Percentiles rank a stretch among this genome's conserved stretches.
Evolutionary conservation across 345 rosid species (phyloP).

Genomic region (Hibiscus tridactylites): DNA sequence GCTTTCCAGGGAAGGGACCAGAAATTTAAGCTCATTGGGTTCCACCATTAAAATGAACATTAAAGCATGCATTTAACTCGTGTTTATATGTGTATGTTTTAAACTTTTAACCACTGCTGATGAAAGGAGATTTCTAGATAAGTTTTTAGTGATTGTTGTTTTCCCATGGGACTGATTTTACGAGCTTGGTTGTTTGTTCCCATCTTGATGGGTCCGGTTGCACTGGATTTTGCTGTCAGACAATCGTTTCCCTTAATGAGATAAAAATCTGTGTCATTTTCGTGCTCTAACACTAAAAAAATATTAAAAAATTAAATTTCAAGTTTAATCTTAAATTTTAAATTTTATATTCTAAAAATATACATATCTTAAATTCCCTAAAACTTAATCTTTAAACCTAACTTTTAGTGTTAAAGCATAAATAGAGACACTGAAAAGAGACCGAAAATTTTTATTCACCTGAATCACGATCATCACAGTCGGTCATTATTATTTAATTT

Average conservation of each 20-base stretch:
- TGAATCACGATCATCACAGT: not conserved
- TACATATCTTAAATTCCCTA: too few species aligned
- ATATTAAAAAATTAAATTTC: too few species aligned
- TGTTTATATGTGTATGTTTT: not conserved
- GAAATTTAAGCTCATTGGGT: not conserved
- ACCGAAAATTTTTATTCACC: too few species aligned
- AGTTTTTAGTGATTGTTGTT: not conserved
- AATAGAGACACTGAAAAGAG: too few species aligned
- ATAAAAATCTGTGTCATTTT: too few species aligned
- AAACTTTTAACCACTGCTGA: not conserved
- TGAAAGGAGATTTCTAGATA: not conserved
- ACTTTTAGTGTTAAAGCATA: too few species aligned
- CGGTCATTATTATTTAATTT: not conserved
- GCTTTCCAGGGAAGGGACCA: not conserved
- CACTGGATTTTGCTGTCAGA: not conserved
- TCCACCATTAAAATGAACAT: not conserved
- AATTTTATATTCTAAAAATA: too few species aligned
- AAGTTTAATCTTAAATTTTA: too few species aligned
- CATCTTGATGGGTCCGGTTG: not conserved
- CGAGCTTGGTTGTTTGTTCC: not conserved
- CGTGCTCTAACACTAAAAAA: too few species aligned
- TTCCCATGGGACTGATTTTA: not conserved
- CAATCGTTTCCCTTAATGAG: not conserved
- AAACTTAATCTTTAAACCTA: too few species aligned
- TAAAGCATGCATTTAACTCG: not conserved